A percentile compares a stretch with the other conserved stretches of the same genome.
These are phyloP conservation scores for Salvia splendens DNA, from an alignment of 257 asterid species.

Conservation along the genomic window DNA sequence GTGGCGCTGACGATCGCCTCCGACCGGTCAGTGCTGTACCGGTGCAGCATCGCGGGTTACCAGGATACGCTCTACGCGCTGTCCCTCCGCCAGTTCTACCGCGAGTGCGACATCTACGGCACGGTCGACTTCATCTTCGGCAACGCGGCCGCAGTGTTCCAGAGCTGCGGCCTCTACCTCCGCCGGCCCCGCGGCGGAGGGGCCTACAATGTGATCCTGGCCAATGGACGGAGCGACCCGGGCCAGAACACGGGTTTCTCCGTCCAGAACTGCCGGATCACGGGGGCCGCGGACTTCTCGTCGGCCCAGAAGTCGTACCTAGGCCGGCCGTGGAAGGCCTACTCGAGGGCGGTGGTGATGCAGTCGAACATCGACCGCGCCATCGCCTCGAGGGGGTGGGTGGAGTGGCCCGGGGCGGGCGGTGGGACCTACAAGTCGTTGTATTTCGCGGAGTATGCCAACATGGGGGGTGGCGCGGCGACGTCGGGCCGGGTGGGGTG, in stretches of 20 bases:
- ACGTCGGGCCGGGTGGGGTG: conserved; percentile 54
- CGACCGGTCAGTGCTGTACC: conserved; percentile 57
- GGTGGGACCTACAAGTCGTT: conserved; percentile 41
- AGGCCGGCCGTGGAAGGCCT: conserved; percentile 68
- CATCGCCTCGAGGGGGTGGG: conserved; percentile 58
- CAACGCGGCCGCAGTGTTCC: conserved; percentile 70
- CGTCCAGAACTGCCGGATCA: conserved; percentile 56
- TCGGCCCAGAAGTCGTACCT: conserved; percentile 45
- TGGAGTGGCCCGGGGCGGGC: conserved; percentile 61
- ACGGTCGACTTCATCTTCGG: conserved; percentile 75
- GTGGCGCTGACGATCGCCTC: conserved; percentile 59
- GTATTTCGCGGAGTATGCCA: conserved; percentile 59
- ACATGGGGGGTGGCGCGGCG: conserved; percentile 51
- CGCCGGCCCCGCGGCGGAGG: conserved; percentile 49
- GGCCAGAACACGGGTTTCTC: conserved; percentile 74
- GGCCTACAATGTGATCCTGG: conserved; percentile 56
- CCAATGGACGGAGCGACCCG: conserved; percentile 62
- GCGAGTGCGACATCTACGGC: conserved; percentile 78
- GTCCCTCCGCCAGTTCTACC: conserved; percentile 71
- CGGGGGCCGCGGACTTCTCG: conserved; percentile 43
- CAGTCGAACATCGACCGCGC: conserved; percentile 58
- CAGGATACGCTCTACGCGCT: conserved; percentile 69
- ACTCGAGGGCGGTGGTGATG: conserved; percentile 67
- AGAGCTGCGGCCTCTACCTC: conserved; percentile 52
- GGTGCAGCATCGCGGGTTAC: conserved; percentile 65